phyloP scores from a whole-genome alignment of 2,329 filamentous ascomycete species.

The Gyromitra esculenta region DNA sequence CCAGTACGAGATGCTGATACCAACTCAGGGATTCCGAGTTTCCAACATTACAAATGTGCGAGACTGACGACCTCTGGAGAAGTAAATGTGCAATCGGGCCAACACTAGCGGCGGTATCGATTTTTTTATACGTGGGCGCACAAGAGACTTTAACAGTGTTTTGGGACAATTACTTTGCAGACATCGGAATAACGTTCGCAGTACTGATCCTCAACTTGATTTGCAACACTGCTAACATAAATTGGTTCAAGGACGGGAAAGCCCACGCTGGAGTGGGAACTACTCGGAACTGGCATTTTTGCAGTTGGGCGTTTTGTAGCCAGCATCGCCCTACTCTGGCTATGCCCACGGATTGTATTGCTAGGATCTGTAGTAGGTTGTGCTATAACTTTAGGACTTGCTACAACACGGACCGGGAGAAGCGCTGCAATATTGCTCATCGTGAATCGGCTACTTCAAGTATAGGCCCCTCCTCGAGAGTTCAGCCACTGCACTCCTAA shows the following conservation, averaged over 20 bases:
- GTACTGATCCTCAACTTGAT: background rate
- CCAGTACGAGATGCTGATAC: background rate
- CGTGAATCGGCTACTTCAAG: conserved; percentile 26
- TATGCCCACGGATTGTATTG: conserved; percentile 75
- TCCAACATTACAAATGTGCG: background rate
- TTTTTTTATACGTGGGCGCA: conserved; percentile 38
- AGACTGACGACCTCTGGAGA: conserved; percentile 11
- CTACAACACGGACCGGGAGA: conserved; percentile 61
- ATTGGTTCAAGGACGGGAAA: background rate
- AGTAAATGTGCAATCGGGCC: conserved; percentile 17
- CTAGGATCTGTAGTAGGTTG: conserved; percentile 63
- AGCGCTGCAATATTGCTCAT: conserved; percentile 63
- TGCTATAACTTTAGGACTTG: conserved; percentile 69
- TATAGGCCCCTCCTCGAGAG: background rate
- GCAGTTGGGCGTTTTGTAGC: conserved; percentile 77
- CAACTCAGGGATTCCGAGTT: conserved; percentile 14
- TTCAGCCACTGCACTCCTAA: background rate
- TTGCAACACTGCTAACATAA: background rate
- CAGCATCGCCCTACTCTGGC: conserved; percentile 71
- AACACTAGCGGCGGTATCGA: conserved; percentile 12
- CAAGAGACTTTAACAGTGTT: conserved; percentile 40
- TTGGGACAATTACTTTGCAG: conserved; percentile 24
- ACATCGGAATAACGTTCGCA: conserved; percentile 17
- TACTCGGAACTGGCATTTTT: conserved; percentile 74
- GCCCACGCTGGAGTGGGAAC: conserved; percentile 11